phyloP scores from a whole-genome alignment of 495 filamentous ascomycete species.

The Chlorociboria aeruginascens region DNA sequence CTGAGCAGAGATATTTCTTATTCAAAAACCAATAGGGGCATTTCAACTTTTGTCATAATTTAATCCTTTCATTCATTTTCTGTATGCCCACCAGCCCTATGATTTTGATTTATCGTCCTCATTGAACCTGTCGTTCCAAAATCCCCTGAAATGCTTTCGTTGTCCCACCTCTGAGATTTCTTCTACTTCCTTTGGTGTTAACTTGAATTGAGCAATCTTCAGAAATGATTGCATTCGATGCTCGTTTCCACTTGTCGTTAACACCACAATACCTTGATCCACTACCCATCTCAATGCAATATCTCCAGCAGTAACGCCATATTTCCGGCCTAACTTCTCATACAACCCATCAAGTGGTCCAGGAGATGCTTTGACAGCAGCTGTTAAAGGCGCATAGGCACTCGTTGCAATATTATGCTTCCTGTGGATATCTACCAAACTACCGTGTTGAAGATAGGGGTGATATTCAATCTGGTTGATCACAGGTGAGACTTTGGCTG shows the following conservation, averaged over 20 bases:
- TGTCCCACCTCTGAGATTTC: conserved; percentile 49
- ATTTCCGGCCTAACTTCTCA: conserved; percentile 55
- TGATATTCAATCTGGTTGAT: conserved; percentile 89
- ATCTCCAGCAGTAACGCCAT: conserved; percentile 59
- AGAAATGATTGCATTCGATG: conserved; percentile 53
- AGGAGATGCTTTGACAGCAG: conserved; percentile 48
- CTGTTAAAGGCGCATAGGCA: conserved; percentile 58
- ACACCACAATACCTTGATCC: conserved; percentile 62
- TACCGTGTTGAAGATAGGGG: conserved; percentile 69
- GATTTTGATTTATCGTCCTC: conserved; percentile 46
- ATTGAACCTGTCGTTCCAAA: conserved; percentile 51
- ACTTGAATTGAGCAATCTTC: conserved; percentile 47
- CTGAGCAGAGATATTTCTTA: no score
- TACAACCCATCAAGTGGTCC: conserved; percentile 59
- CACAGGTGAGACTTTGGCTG: conserved; percentile 48
- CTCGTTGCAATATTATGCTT: conserved; percentile 54
- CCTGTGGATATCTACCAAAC: conserved; percentile 53
- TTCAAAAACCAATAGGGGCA: no score
- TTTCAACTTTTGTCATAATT: no score
- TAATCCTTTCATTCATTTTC: no score
- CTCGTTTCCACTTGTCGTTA: conserved; percentile 72
- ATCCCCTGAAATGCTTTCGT: conserved; percentile 57
- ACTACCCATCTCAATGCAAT: conserved; percentile 66
- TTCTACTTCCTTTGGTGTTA: conserved; percentile 59
- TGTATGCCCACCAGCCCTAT: no score